A percentile compares a stretch with the other conserved stretches of the same genome.
Conservation (phyloP, 2,329 filamentous ascomycete species). For the Pyricularia pennisetigena region DNA sequence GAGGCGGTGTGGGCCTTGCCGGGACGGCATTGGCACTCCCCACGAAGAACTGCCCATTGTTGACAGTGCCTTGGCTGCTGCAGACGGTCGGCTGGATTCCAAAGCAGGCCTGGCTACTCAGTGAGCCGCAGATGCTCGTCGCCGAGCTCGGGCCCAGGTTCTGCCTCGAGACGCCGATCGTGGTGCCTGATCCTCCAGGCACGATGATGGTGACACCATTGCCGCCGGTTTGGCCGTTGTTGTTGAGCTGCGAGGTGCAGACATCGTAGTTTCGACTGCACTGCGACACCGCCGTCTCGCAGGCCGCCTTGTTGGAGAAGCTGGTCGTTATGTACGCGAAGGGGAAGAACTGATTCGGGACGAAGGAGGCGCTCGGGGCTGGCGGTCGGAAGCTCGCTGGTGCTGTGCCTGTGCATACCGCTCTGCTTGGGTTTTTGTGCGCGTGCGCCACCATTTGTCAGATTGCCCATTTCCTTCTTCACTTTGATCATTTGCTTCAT, state of each 20-base stretch:
- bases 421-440: constrained; percentile 22
- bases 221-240: constrained; percentile 19
- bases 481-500: background rate
- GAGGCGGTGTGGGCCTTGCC: constrained; percentile 3
- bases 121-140: constrained; percentile 38
- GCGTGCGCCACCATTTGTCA: background rate
- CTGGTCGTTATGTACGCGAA: constrained; percentile 46
- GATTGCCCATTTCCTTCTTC: background rate
- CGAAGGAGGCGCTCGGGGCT: constrained; percentile 34
- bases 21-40: constrained; percentile 1
- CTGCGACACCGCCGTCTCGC: constrained; percentile 37
- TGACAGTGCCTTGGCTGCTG: constrained; percentile 1
- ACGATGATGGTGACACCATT: constrained; percentile 44
- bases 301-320: constrained; percentile 39
- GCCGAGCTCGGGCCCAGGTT: constrained; percentile 34
- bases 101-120: constrained; percentile 11
- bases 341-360: constrained; percentile 47
- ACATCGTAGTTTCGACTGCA: constrained; percentile 44
- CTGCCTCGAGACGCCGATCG: constrained; percentile 13
- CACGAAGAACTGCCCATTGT: constrained; percentile 1
- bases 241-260: constrained; percentile 40
- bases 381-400: constrained; percentile 26
- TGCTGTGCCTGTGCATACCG: constrained; percentile 47
- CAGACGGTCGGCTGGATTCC: constrained; percentile 8
- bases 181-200: constrained; percentile 27